Percentiles rank a stretch among this genome's conserved stretches.
Evolutionary conservation across 2,329 filamentous ascomycete species (phyloP).

Genomic region (Cercospora janseana): DNA sequence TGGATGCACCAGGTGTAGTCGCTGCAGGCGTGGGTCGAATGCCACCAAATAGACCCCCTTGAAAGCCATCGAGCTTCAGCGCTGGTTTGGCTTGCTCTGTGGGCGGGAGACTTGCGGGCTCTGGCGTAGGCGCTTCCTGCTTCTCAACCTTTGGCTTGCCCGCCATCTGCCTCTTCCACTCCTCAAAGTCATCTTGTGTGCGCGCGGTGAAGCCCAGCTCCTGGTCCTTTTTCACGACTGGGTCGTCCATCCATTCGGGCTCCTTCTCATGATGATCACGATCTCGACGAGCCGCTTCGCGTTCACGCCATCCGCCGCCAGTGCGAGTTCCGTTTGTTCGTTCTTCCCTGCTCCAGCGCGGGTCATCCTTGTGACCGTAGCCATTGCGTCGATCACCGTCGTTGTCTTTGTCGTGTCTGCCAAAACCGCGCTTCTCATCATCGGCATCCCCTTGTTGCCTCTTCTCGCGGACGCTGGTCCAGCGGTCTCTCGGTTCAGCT

Average conservation of each 20-base stretch:
- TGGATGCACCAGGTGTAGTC: slow-evolving; percentile 20
- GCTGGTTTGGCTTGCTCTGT: slow-evolving; percentile 35
- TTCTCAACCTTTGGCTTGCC: slow-evolving; percentile 40
- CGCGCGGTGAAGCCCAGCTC: slow-evolving; percentile 49
- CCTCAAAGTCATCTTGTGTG: slow-evolving; percentile 88
- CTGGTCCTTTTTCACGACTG: slow-evolving; percentile 58
- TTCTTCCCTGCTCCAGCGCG: slow-evolving; percentile 55
- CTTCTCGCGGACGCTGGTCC: slow-evolving; percentile 70
- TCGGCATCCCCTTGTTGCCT: slow-evolving; percentile 38
- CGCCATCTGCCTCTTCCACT: slow-evolving; percentile 89
- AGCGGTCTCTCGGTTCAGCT: slow-evolving; percentile 64
- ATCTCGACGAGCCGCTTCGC: slow-evolving; percentile 34
- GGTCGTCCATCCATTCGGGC: slow-evolving; percentile 80
- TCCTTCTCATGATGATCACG: slow-evolving; percentile 67
- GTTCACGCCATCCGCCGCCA: slow-evolving; percentile 58
- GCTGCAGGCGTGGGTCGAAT: slow-evolving; percentile 48
- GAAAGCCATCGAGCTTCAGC: slow-evolving; percentile 63
- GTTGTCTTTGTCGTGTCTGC: slow-evolving; percentile 41
- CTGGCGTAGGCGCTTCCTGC: slow-evolving; percentile 19
- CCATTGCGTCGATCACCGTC: slow-evolving; percentile 62
- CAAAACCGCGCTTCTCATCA: slow-evolving; percentile 57
- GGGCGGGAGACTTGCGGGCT: slow-evolving; percentile 22
- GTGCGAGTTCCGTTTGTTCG: slow-evolving; percentile 44
- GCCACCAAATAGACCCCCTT: slow-evolving; percentile 74
- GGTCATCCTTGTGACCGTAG: slow-evolving; percentile 67